Evolutionary conservation across 805 yeast species (phyloP), one percentile per base, ranked within the genome.

Genomic region (Tetrapisispora nanseiensis): DNA sequence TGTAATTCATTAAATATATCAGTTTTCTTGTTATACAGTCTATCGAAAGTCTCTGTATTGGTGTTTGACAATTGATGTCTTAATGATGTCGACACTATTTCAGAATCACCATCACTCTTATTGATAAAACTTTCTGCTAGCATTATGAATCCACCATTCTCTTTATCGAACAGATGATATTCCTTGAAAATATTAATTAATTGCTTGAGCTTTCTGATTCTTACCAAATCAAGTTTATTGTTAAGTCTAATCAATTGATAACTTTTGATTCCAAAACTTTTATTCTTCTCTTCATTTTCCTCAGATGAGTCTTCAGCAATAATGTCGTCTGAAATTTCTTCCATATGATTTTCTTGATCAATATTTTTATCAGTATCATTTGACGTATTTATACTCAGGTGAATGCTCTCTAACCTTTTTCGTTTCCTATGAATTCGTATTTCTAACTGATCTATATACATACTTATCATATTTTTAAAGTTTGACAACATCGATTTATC

Each of bases 261-360:
- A 36, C 47, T 56, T 18, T 47, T 51, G 19, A 41, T 46, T 6
- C 62, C 63, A 40, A 53, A 60, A 19, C 53, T 54, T 12, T 59
- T 59, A 13, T 33, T 16, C 3, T 24, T 20, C 4, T 22, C 29
- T 13, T 20, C 32, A 13, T 5, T 4, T 8, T 21, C 26, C 7
- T 37, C 11, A 6, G 20, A 22, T n/a, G 15, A 22, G 4, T 21
- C 7, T 6, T 6, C 24, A 4, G 37, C 4, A 4, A 16, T 22
- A n/a, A 10, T 8, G 22, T 21, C 6, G 9, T 21, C 15, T n/a
- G 22, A 20, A 9, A 13, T n/a, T n/a, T 33, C 20, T 9, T 33
- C 15, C 19, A 8, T 18, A 3, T 31, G 23, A 29, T 3, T n/a
- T 9, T n/a, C 13, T 11, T 18, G 15, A 9, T 6, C 18, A n/a